These are phyloP conservation scores for Xylaria sp. DNA, from an alignment of 2,329 filamentous ascomycete genomes.

Conservation along the genomic window DNA sequence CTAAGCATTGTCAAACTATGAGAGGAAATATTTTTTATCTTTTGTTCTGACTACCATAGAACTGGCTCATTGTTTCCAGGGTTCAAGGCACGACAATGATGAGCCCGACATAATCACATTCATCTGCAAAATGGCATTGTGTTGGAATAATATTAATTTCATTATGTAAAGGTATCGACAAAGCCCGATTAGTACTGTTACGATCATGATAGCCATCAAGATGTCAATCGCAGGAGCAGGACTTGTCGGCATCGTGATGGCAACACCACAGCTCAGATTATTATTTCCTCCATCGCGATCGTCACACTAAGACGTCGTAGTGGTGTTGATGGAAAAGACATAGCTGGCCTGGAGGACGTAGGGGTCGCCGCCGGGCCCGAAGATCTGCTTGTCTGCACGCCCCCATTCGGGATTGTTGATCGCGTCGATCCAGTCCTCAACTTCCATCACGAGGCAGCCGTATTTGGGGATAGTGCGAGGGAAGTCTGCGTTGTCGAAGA, in stretches of 20 bases:
- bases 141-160: conserved; percentile 23
- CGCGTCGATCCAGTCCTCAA: conserved; percentile 91
- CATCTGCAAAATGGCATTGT: conserved; percentile 1
- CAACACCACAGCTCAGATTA: background rate
- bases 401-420: conserved; percentile 94
- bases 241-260: conserved; percentile 2
- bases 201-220: conserved; percentile 6
- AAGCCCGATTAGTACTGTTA: conserved; percentile 25
- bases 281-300: conserved; percentile 22
- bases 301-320: conserved; percentile 42
- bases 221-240: background rate
- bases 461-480: conserved; percentile 75
- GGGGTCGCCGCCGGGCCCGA: conserved; percentile 66
- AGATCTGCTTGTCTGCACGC: conserved; percentile 70
- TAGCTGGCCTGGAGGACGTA: conserved; percentile 72
- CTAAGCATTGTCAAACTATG: conserved; percentile 7
- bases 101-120: background rate
- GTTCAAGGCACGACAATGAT: background rate
- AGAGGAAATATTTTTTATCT: background rate
- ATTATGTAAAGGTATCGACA: conserved; percentile 26
- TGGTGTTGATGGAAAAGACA: conserved; percentile 63
- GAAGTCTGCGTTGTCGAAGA: conserved; percentile 63
- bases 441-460: conserved; percentile 89
- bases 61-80: background rate
- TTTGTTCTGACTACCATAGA: conserved; percentile 3